Conservation (phyloP, 2,329 filamentous ascomycete genomes). For the Hypoxylon sp. region DNA sequence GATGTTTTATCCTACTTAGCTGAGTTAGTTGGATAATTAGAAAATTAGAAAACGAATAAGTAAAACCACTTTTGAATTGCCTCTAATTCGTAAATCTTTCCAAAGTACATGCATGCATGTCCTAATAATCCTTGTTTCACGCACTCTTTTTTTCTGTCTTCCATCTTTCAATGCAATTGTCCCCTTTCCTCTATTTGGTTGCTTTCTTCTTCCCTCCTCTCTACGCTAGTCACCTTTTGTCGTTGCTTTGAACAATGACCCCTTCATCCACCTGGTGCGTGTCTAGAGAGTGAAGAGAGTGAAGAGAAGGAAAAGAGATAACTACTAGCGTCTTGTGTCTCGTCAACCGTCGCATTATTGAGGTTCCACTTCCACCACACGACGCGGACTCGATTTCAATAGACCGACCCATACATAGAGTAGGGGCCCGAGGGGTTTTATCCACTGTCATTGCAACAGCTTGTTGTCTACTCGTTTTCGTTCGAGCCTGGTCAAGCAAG, state of each 20-base stretch:
- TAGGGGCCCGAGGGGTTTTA: constrained; percentile 31
- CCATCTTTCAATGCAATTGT: not conserved
- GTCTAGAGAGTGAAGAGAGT: too few relatives aligned
- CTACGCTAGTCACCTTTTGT: not conserved
- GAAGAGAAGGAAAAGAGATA: too few relatives aligned
- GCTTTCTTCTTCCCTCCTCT: not conserved
- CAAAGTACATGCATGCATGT: too few relatives aligned
- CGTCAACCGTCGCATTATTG: constrained; percentile 31
- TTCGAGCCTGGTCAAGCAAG: constrained; percentile 13
- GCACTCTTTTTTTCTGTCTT: not conserved
- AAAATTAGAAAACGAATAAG: constrained; percentile 4
- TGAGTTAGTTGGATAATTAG: constrained; percentile 12
- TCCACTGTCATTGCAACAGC: constrained; percentile 35
- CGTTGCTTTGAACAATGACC: constrained; percentile 1
- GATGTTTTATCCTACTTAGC: constrained; percentile 1
- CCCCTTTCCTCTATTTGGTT: not conserved
- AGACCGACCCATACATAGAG: constrained; percentile 26
- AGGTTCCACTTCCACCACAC: constrained; percentile 25
- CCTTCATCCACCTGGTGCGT: constrained; percentile 15
- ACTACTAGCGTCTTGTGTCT: constrained; percentile 33
- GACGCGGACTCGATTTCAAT: constrained; percentile 23
- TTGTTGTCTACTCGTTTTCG: constrained; percentile 2
- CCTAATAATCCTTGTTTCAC: constrained; percentile 14
- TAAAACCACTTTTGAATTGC: constrained; percentile 3
- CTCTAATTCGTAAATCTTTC: constrained; percentile 17